Percentiles rank a stretch among this genome's conserved stretches.
Conservation (phyloP, 116 monocot species). For the Posidonia oceanica region DNA sequence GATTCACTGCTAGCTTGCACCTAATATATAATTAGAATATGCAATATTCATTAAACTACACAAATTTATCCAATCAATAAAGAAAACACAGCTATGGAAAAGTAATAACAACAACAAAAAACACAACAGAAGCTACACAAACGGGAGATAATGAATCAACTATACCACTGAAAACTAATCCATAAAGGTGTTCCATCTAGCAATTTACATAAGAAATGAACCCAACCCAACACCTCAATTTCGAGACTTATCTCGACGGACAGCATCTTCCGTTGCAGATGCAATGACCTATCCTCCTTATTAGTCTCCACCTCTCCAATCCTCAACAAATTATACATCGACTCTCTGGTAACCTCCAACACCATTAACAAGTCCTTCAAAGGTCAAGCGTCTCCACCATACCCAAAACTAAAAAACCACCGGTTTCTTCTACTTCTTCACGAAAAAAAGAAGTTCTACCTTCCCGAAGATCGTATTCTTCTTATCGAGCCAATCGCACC, state of each 20-base stretch:
- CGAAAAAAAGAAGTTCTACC: no score
- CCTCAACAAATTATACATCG: conserved; percentile 73
- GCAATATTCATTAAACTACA: neutral
- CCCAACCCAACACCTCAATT: neutral
- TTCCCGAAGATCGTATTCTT: conserved; percentile 98
- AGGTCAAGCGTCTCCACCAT: neutral
- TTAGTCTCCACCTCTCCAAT: conserved; percentile 82
- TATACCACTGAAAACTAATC: no score
- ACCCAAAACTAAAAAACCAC: neutral
- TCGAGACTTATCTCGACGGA: conserved; percentile 60
- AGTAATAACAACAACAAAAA: no score
- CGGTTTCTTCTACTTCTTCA: neutral
- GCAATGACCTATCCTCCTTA: conserved; percentile 71
- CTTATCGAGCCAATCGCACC: conserved; percentile 92
- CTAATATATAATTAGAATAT: neutral
- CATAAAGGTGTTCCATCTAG: no score
- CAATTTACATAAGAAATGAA: neutral
- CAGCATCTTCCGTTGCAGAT: conserved; percentile 55
- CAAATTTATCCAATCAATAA: no score
- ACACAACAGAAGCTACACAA: no score
- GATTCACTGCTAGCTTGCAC: neutral
- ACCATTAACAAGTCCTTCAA: no score
- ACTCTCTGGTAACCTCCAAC: conserved; percentile 88
- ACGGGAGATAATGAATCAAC: no score
- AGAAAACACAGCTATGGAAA: no score